Evolutionary conservation across 2,329 filamentous ascomycete species (phyloP).

Genomic region (Cucurbitaria berberidis): DNA sequence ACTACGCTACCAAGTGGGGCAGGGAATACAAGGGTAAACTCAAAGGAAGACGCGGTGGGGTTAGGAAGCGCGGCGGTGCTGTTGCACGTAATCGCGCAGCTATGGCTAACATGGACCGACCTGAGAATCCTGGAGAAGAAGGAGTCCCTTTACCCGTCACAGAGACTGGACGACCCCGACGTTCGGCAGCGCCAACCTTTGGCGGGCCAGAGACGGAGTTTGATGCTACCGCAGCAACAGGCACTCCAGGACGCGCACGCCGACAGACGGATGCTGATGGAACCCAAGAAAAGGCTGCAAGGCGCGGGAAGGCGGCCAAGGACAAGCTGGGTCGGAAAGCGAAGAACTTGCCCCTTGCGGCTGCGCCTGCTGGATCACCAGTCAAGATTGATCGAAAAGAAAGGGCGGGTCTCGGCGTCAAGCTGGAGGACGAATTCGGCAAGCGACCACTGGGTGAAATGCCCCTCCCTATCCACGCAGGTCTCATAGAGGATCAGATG

Average conservation of each 20-base stretch:
- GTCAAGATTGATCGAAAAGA: slow-evolving; percentile 45
- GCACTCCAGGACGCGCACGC: slow-evolving; percentile 44
- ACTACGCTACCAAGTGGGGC: slow-evolving; percentile 79
- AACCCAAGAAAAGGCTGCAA: slow-evolving; percentile 46
- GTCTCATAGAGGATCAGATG: slow-evolving; percentile 36
- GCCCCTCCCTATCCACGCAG: slow-evolving; percentile 32
- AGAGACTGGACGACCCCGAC: slow-evolving; percentile 57
- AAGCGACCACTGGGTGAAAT: slow-evolving; percentile 39
- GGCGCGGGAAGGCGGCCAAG: slow-evolving; percentile 50
- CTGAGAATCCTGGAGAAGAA: slow-evolving; percentile 50
- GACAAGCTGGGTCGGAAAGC: slow-evolving; percentile 50
- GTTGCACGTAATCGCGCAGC: slow-evolving; percentile 60
- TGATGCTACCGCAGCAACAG: slow-evolving; percentile 54
- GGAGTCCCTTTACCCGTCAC: slow-evolving; percentile 50
- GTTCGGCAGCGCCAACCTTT: slow-evolving; percentile 72
- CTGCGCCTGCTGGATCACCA: slow-evolving; percentile 45
- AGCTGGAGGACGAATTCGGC: slow-evolving; percentile 41
- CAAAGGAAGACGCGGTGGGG: slow-evolving; percentile 38
- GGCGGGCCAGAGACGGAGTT: slow-evolving; percentile 69
- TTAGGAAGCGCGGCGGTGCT: slow-evolving; percentile 38
- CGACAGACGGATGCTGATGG: slow-evolving; percentile 42
- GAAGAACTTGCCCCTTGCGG: slow-evolving; percentile 51
- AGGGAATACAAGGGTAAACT: slow-evolving; percentile 79
- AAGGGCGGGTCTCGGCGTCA: slow-evolving; percentile 36
- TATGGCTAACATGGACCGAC: slow-evolving; percentile 59